Evolutionary conservation across 352 stramenopile species (phyloP), one percentile per base, ranked within the genome.

Genomic region (Globisporangium barbulae): DNA sequence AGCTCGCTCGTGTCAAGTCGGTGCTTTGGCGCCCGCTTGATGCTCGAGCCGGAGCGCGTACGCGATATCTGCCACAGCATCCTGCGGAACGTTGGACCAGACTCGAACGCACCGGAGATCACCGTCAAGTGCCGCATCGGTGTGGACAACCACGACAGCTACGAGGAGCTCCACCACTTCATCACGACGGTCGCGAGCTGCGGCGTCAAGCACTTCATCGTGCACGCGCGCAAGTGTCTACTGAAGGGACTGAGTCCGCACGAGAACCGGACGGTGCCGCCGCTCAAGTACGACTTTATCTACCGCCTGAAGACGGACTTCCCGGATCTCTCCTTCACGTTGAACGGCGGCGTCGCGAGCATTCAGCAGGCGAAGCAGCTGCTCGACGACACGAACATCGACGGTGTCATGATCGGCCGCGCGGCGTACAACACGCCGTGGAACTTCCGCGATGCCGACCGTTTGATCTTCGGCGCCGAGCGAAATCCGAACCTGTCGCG

Each of bases 41-140:
- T 99, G 98, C 86, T 98, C 22, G 87, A 99, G 22, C 90, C 97
- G 3, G 78, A 97, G 44, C 85, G 98, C 9, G 97, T 99, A 28
- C 79, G 84, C 30, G 90, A 98, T 25, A 90, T 99, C 47, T 96
- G 88, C 60, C 65, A 72, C 30, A 89, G 88, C 31, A 97, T 99
- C 79, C 65, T 74, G n/a, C 70, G 72, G 41, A 78, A 71, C 12
- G 68, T 89, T 0, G 54, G 60, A 0, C 72, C 73, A 12, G 56
- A 64, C 2, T 63, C 85, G 0, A 61, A 67, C 25, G 31, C 55
- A 15, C 48, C 74, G 9, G 79, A 88, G 9, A 87, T 99, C 30
- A 99, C 97, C 0, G 97, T 99, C 64, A 99, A 99, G 74, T 99
- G 98, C 75, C 90, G 98, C 35, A 98, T 99, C 55, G 98, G 98